Conservation (phyloP, 164 flowering plant species). For the grape (Vitis vinifera) region ASM3070453v1 NC_081807.1:4012001-4012500, state of each 20-base stretch:
- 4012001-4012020: no score
- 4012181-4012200: not conserved
- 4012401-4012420: not conserved
- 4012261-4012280: slow-evolving; percentile 53
- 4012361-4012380: not conserved
- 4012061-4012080: no score
- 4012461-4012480: not conserved
- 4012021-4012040: no score
- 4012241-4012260: slow-evolving; percentile 55
- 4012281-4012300: slow-evolving; percentile 57
- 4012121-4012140: no score
- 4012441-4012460: not conserved
- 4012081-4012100: no score
- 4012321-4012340: slow-evolving; percentile 50
- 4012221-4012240: slow-evolving; percentile 38
- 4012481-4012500: not conserved
- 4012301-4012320: slow-evolving; percentile 40
- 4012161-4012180: not conserved
- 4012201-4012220: not conserved
- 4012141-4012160: not conserved
- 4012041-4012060: no score
- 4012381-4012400: not conserved
- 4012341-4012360: slow-evolving; percentile 24
- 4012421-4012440: not conserved
- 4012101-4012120: no score